Conservation (phyloP, 2,329 filamentous ascomycete genomes). For the Periconia digitata region DNA sequence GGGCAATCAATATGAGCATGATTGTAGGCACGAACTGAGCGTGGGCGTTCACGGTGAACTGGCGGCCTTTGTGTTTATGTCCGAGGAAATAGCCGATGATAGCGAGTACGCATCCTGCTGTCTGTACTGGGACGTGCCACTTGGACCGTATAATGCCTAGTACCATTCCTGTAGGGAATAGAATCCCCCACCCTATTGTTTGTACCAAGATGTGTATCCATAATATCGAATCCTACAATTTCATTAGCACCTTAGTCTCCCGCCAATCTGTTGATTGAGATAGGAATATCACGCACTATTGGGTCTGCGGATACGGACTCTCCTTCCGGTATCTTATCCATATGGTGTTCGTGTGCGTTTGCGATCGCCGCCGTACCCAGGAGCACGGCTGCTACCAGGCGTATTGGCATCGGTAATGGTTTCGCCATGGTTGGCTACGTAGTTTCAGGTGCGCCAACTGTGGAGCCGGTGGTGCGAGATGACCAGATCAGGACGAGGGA, state of each 20-base stretch:
- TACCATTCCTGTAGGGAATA: conserved; percentile 95
- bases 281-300: conserved; percentile 29
- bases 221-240: conserved; percentile 69
- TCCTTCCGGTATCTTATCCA: conserved; percentile 43
- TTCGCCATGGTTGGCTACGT: conserved; percentile 13
- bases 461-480: too few species aligned
- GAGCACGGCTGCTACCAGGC: conserved; percentile 24
- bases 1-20: conserved; percentile 75
- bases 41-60: conserved; percentile 83
- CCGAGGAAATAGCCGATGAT: conserved; percentile 88
- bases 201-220: conserved; percentile 94
- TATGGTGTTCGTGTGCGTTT: conserved; percentile 45
- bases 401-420: conserved; percentile 11
- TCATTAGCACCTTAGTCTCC: conserved; percentile 13
- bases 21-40: conserved; percentile 76
- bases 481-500: too few species aligned
- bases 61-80: conserved; percentile 84
- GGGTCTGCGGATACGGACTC: conserved; percentile 39
- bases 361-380: conserved; percentile 43
- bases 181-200: conserved; percentile 82
- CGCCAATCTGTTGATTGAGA: too few species aligned
- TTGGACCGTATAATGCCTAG: conserved; percentile 85
- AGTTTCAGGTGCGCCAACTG: too few species aligned
- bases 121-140: conserved; percentile 92
- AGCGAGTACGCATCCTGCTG: conserved; percentile 71